Percentiles rank a stretch among this genome's conserved stretches.
Evolutionary conservation across 1,284 basidiomycete species (phyloP).

Genomic region (Melampsora larici-populina): DNA sequence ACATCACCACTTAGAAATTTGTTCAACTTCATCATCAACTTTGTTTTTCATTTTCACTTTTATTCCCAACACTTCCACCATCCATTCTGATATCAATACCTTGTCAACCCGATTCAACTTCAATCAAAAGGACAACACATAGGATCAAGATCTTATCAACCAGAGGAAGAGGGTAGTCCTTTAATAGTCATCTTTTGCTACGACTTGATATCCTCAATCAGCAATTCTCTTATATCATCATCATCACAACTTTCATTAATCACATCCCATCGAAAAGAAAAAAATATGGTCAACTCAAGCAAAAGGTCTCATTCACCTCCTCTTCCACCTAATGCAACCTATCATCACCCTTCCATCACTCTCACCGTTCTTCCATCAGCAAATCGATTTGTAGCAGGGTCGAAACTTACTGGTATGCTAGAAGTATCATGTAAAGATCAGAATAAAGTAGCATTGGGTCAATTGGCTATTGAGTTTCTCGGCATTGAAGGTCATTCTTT

Average conservation of each 20-base stretch:
- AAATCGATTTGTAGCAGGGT: slow-evolving; percentile 3
- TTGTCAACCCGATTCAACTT: no score
- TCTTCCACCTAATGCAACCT: slow-evolving; percentile 41
- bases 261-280: no score
- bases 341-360: slow-evolving; percentile 26
- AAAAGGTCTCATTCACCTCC: slow-evolving; percentile 40
- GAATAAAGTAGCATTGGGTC: slow-evolving; percentile 25
- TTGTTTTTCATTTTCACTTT: no score
- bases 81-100: no score
- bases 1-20: no score
- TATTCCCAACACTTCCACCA: no score
- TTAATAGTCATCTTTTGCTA: not conserved
- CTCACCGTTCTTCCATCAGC: slow-evolving; percentile 8
- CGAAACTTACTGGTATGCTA: not conserved
- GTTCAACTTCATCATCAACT: no score
- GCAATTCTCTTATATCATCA: not conserved
- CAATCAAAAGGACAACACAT: no score
- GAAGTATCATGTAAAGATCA: slow-evolving; percentile 13
- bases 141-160: no score
- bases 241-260: no score
- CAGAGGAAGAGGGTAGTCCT: no score
- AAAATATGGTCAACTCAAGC: not conserved
- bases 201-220: not conserved
- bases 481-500: slow-evolving; percentile 19
- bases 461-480: slow-evolving; percentile 32